A percentile compares a stretch with the other conserved stretches of the same genome.
Evolutionary conservation across 371 early-diverging fungal species (phyloP).

Genomic region (Rhizopus arrhizus): DNA sequence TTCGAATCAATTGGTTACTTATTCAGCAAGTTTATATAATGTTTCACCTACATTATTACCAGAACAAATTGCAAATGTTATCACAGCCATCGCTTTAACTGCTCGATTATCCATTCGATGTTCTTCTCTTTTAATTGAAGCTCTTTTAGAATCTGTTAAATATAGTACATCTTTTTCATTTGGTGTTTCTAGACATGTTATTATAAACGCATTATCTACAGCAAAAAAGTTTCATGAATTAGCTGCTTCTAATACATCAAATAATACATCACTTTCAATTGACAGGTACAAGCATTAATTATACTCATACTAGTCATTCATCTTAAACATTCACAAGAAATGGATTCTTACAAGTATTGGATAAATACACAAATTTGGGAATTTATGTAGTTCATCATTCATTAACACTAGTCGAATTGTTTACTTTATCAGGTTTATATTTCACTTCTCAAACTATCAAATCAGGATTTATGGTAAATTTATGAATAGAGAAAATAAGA

Average conservation of each 20-base stretch:
- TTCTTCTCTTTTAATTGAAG: slow-evolving; percentile 48
- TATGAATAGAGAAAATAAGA: background rate
- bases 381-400: slow-evolving; percentile 71
- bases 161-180: slow-evolving; percentile 62
- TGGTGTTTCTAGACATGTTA: slow-evolving; percentile 57
- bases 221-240: slow-evolving; percentile 57
- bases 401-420: slow-evolving; percentile 79
- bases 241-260: slow-evolving; percentile 9
- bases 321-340: slow-evolving; percentile 25
- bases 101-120: slow-evolving; percentile 48
- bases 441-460: slow-evolving; percentile 72
- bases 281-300: slow-evolving; percentile 15
- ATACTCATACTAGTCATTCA: background rate
- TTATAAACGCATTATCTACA: slow-evolving; percentile 59
- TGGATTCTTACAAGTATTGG: slow-evolving; percentile 63
- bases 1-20: slow-evolving; percentile 23
- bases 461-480: slow-evolving; percentile 65
- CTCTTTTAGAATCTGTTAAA: slow-evolving; percentile 62
- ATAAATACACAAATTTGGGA: slow-evolving; percentile 70
- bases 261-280: slow-evolving; percentile 1
- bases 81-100: slow-evolving; percentile 46
- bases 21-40: slow-evolving; percentile 24
- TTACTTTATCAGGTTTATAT: slow-evolving; percentile 79
- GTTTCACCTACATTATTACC: slow-evolving; percentile 46
- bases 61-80: slow-evolving; percentile 44